Percentiles rank a stretch among this genome's conserved stretches.
phyloP scores from a whole-genome alignment of 2,329 filamentous ascomycete genomes.

The Pseudogymnoascus pannorum region DNA sequence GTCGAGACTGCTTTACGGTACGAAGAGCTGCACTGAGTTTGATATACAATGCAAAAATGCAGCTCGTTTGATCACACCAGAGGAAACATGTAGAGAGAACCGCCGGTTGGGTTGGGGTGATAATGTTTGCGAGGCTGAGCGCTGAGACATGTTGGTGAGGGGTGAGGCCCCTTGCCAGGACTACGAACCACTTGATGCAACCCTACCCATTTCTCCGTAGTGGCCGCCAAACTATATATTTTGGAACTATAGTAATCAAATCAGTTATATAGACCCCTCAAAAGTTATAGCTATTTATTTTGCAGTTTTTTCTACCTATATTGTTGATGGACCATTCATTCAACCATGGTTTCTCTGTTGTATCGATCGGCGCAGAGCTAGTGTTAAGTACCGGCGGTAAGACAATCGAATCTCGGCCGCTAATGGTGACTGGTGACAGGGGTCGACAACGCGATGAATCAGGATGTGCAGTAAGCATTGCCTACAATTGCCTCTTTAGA shows the following conservation, averaged over 20 bases:
- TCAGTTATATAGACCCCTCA: background rate
- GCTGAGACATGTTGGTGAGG: background rate
- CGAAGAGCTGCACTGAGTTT: too few species aligned
- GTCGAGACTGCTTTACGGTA: background rate
- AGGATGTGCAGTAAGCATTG: background rate
- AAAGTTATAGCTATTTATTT: background rate
- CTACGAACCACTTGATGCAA: background rate
- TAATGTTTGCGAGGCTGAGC: background rate
- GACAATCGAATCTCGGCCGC: background rate
- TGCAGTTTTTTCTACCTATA: background rate
- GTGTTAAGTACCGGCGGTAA: background rate
- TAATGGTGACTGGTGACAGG: background rate
- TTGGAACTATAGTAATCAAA: background rate
- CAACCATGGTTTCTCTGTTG: background rate
- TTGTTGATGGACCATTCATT: background rate
- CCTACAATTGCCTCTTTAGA: background rate
- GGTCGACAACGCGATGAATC: background rate
- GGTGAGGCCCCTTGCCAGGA: too few species aligned
- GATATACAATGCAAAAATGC: background rate
- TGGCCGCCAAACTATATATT: background rate
- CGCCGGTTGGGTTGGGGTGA: too few species aligned
- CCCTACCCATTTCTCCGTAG: background rate
- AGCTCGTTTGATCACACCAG: background rate
- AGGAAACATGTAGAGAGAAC: background rate
- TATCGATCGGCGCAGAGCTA: background rate